Evolutionary conservation across 495 filamentous ascomycete species (phyloP).

Genomic region (Lophiostoma macrostomum): DNA sequence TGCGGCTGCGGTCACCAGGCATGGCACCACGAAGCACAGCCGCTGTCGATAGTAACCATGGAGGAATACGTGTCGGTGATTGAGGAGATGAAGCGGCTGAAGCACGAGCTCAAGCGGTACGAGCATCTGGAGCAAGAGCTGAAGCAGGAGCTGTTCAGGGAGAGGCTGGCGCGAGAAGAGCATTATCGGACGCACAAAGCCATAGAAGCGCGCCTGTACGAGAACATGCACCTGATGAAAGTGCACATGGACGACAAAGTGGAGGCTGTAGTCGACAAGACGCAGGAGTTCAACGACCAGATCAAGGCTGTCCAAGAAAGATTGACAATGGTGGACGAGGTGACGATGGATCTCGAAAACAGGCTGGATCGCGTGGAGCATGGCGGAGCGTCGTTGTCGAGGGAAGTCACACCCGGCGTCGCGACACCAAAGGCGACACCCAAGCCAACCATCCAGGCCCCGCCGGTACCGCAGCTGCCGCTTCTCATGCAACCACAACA

Average conservation of each 20-base stretch:
- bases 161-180: constrained; percentile 28
- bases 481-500: constrained; percentile 21
- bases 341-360: constrained; percentile 34
- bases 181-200: constrained; percentile 18
- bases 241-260: constrained; percentile 37
- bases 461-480: constrained; percentile 20
- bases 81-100: constrained; percentile 30
- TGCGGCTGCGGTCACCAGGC: constrained; percentile 43
- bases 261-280: constrained; percentile 37
- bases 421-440: constrained; percentile 20
- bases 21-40: constrained; percentile 37
- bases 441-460: constrained; percentile 16
- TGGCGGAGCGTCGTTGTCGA: constrained; percentile 9
- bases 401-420: constrained; percentile 23
- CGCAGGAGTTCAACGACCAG: constrained; percentile 30
- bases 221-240: constrained; percentile 32
- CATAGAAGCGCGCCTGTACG: constrained; percentile 27
- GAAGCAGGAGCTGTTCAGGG: constrained; percentile 29
- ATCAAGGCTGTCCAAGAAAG: constrained; percentile 32
- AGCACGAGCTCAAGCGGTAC: constrained; percentile 21
- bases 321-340: constrained; percentile 33
- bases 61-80: constrained; percentile 31
- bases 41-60: constrained; percentile 23
- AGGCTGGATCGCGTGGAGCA: constrained; percentile 31
- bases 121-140: constrained; percentile 26